Evolutionary conservation across 495 filamentous ascomycete species (phyloP), one percentile per base, ranked within the genome.

Genomic region (Antarctomyces pellizariae): DNA sequence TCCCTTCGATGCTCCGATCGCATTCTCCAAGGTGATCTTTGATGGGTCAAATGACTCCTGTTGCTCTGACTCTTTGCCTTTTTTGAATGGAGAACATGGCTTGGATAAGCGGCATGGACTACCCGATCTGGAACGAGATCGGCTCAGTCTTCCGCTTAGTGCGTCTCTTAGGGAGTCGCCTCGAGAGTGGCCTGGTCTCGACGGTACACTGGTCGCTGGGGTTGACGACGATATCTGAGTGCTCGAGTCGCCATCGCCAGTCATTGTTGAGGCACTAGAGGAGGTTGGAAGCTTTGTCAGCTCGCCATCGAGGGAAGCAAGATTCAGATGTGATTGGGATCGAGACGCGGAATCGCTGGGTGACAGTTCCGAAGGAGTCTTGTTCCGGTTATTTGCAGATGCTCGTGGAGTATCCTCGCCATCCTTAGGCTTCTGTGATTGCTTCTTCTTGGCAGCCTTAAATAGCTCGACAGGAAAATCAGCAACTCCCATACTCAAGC

Each of bases 401-500:
- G 8, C 12, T 22, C 13, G 6, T 7, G 31, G 25, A 3, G 38
- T 34, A 2, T 16, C 14, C 12, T 36, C 32, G 7, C 22, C 26
- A 17, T 25, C 27, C 11, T 4, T 23, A 3, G 16, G 11, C 8
- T 15, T 22, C 8, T 34, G 13, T 7, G 20, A 13, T 17, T 25
- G 9, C 22, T 35, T 33, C 9, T 40, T 28, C 15, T 40, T 42
- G 30, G 50, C 46, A 3, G 47, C 49, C 32, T 62, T 62, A 33
- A 77, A 68, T 10, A 90, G 61, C 17, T 44, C 41, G 13, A 41
- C 53, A 0, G 84, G 83, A 13, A 93, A 64, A 36, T 89, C 79
- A 3, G 74, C 75, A 16, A 83, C 52, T 0, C 78, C 80, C 59
- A 84, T 75, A 39, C 73, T 59, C 25, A 95, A 62, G 32, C 57